phyloP scores from a whole-genome alignment of 2,329 filamentous ascomycete species.

The Trichophyton simii region DNA sequence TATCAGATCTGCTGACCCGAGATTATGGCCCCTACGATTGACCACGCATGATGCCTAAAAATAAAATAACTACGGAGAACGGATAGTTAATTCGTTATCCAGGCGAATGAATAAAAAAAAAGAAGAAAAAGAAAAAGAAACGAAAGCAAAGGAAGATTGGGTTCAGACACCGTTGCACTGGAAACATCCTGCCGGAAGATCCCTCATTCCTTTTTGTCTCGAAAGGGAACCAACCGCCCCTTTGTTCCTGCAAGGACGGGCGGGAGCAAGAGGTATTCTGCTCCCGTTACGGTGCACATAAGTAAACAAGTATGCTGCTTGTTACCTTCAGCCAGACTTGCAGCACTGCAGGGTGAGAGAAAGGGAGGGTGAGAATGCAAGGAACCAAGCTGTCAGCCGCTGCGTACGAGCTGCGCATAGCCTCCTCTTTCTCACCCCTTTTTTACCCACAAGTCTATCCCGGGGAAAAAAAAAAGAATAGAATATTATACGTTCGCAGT shows the following conservation, averaged over 20 bases:
- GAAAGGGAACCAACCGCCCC: not conserved
- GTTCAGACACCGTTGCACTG: conserved; percentile 1
- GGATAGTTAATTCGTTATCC: too few species aligned
- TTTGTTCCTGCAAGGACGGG: not conserved
- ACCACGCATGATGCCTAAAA: not conserved
- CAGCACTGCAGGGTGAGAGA: not conserved
- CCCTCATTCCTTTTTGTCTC: not conserved
- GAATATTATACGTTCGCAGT: not conserved
- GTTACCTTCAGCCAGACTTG: not conserved
- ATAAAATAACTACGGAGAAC: not conserved
- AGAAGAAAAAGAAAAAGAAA: not conserved
- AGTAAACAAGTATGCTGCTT: not conserved
- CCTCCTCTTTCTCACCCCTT: not conserved
- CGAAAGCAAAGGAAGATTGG: not conserved
- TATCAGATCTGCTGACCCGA: not conserved
- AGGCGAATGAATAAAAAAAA: not conserved
- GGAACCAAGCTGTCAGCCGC: not conserved
- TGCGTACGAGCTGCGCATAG: not conserved
- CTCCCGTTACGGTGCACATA: not conserved
- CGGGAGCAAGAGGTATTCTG: not conserved
- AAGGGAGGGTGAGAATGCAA: not conserved
- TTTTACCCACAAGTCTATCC: not conserved
- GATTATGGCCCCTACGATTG: not conserved
- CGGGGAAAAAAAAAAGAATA: too few species aligned
- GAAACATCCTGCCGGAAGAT: not conserved